Evolutionary conservation across 371 early-diverging fungal species (phyloP), one percentile per base, ranked within the genome.

Genomic region (Blastocladiella emersonii): DNA sequence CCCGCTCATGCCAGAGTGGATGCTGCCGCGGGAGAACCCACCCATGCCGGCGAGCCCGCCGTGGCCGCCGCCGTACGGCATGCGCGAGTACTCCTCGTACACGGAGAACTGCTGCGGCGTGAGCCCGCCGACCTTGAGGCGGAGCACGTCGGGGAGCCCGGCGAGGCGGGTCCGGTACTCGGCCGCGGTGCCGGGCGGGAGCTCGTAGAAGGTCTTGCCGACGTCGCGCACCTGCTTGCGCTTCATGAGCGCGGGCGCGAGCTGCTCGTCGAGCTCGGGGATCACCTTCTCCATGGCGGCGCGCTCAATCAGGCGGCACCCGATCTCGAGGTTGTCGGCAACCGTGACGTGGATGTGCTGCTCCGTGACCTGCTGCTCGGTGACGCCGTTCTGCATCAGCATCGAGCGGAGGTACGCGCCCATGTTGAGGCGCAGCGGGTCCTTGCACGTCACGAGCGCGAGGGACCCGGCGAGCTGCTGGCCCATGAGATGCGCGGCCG

Each of bases 401-500:
- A 93, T 73, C 37, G 74, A 80, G 37, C 86, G 79, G 67, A 93
- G 73, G 51, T 89, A 86, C 41, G 82, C 73, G 55, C 83, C 82
- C 84, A 96, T 88, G 72, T 85, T 85, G 27, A 85, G 75, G n/a
- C 89, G 84, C n/a, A 98, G 78, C 41, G 91, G 91, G 63, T 98
- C 97, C 64, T 94, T 88, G 66, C 91, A 91, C 5, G 92, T 88
- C 25, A 91, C 95, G 51, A 93, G 81, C 2, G 93, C 93, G 48
- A 94, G 77, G 60, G 82, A 84, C 3, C 86, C 85, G 7, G 90
- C 86, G 23, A 97, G 73, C 32, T 83, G 89, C 61, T 89, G 88
- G 5, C 85, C 92, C 96, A 98, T 98, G 57, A 86, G 66, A 68
- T 92, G 91, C 7, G 95, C 94, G 2, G 98, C 90, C 55, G 89